Evolutionary conservation across 108 stramenopile species (phyloP).

Genomic region (Cyclotella distinguenda): DNA sequence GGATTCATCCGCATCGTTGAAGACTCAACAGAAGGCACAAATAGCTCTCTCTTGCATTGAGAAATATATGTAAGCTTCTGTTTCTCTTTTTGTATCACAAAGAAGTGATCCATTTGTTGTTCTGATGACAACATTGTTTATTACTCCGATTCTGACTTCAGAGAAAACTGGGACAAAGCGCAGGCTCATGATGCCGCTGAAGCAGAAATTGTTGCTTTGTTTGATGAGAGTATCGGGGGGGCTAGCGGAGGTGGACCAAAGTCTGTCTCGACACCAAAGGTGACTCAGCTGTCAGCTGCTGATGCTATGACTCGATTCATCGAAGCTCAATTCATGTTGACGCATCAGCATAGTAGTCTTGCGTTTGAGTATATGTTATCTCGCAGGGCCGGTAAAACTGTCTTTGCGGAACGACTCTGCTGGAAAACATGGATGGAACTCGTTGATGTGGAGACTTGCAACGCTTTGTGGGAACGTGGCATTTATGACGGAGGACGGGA

Average conservation of each 20-base stretch:
- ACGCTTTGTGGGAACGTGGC: conserved; percentile 71
- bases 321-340: conserved; percentile 71
- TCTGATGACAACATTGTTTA: not conserved
- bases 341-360: conserved; percentile 60
- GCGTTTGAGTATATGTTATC: conserved; percentile 56
- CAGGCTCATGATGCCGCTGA: conserved; percentile 67
- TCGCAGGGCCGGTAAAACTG: conserved; percentile 60
- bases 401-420: conserved; percentile 68
- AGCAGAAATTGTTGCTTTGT: conserved; percentile 73
- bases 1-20: conserved; percentile 9
- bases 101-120: too few species aligned
- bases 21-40: conserved; percentile 36
- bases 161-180: conserved; percentile 76
- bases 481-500: conserved; percentile 78
- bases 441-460: conserved; percentile 29
- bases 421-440: conserved; percentile 76
- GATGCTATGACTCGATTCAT: conserved; percentile 85
- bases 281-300: conserved; percentile 57
- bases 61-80: conserved; percentile 39
- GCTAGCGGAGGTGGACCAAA: conserved; percentile 10
- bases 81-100: not conserved
- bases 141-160: not conserved
- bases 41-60: conserved; percentile 48
- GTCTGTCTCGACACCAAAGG: not conserved
- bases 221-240: conserved; percentile 56